Percentiles rank a stretch among this genome's conserved stretches.
Conservation (phyloP, 306 rosid species). For the Cucurbita moschata region DNA sequence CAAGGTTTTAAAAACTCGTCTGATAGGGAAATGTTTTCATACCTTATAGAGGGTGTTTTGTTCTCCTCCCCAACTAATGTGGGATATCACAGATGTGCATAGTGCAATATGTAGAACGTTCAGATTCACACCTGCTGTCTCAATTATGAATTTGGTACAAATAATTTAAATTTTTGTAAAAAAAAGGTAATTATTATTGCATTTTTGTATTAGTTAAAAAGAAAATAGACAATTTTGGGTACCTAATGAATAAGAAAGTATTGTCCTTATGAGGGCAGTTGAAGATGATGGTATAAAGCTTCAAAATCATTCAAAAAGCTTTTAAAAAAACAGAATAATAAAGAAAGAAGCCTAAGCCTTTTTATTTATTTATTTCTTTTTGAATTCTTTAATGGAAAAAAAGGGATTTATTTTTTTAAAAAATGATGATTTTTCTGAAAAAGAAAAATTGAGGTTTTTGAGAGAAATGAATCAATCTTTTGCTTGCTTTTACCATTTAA, state of each 20-base stretch:
- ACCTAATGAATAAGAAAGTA: too few relatives aligned
- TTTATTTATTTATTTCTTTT: neutral
- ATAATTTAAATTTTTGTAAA: too few relatives aligned
- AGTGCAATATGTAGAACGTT: too few relatives aligned
- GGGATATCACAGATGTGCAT: too few relatives aligned
- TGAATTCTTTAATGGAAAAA: too few relatives aligned
- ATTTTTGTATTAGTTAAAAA: too few relatives aligned
- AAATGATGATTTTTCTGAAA: neutral
- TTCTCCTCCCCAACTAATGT: too few relatives aligned
- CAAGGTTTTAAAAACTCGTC: too few relatives aligned
- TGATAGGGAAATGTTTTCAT: too few relatives aligned
- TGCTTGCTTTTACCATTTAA: neutral
- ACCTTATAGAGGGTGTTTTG: too few relatives aligned
- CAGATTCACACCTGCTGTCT: neutral
- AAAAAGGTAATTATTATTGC: neutral
- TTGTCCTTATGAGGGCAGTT: neutral
- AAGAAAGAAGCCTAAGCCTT: neutral
- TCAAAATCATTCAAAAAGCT: neutral
- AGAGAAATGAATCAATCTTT: slow-evolving; percentile 5
- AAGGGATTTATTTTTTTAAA: neutral
- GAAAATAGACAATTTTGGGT: neutral
- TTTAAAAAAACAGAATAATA: neutral
- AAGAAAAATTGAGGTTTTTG: neutral
- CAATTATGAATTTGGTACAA: neutral
- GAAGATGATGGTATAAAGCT: neutral